Evolutionary conservation across 768 basidiomycete genomes (phyloP).

Genomic region (Lentinula detonsa): DNA sequence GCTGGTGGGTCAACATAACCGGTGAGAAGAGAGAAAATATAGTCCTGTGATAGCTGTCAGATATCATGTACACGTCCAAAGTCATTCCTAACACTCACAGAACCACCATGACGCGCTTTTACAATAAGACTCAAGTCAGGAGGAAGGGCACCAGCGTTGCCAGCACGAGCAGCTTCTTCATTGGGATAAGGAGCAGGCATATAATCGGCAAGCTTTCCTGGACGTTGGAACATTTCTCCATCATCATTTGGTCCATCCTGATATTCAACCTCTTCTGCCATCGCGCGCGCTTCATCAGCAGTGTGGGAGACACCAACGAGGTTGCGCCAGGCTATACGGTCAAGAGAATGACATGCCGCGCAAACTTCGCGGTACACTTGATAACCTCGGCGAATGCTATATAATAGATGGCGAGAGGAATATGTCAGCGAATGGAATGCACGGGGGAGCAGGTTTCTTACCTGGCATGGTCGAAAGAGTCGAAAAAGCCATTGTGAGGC

Average conservation of each 20-base stretch:
- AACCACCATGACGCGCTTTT: constrained; percentile 96
- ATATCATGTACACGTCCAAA: neutral
- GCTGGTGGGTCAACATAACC: constrained; percentile 97
- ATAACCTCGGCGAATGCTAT: constrained; percentile 90
- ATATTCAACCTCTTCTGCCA: constrained; percentile 98
- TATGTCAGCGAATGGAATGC: constrained; percentile 7
- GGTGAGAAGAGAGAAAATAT: constrained; percentile 93
- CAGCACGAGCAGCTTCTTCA: constrained; percentile 93
- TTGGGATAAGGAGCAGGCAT: constrained; percentile 94
- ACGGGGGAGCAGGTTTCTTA: constrained; percentile 31
- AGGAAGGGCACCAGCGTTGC: constrained; percentile 92
- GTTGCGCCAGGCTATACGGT: constrained; percentile 99
- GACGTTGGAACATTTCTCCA: constrained; percentile 98
- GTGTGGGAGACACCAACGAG: constrained; percentile 97
- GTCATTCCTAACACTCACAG: constrained; percentile 50
- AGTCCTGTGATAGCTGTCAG: constrained; percentile 55
- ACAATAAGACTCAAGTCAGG: constrained; percentile 96
- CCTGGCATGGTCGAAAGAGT: constrained; percentile 97
- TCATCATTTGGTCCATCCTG: constrained; percentile 90
- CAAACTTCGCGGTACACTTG: constrained; percentile 99
- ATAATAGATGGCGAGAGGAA: constrained; percentile 6
- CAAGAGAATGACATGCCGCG: constrained; percentile 96
- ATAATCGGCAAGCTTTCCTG: constrained; percentile 98
- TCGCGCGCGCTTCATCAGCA: constrained; percentile 77
- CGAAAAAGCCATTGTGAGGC: constrained; percentile 82